phyloP scores from a whole-genome alignment of 495 filamentous ascomycete genomes.

The Rhizodiscina lignyota region DNA sequence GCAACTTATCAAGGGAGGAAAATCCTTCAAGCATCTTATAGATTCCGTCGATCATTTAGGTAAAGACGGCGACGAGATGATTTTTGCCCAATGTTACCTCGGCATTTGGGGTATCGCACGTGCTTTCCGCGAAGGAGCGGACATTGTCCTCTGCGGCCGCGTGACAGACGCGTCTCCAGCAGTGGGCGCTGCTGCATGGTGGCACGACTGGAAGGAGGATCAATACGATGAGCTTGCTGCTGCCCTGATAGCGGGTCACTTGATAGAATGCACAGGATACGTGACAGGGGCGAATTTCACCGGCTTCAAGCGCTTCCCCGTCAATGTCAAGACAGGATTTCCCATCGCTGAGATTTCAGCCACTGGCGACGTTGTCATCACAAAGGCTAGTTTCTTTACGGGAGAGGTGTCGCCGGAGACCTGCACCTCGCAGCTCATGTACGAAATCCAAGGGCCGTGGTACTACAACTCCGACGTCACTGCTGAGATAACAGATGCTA shows the following conservation, averaged over 20 bases:
- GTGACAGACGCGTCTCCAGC: conserved; percentile 38
- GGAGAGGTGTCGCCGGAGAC: conserved; percentile 30
- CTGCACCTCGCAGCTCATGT: conserved; percentile 36
- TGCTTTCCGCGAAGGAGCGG: conserved; percentile 32
- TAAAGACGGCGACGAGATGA: neutral
- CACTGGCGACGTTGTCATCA: conserved; percentile 28
- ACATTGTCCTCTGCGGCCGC: conserved; percentile 41
- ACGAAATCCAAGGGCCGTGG: conserved; percentile 42
- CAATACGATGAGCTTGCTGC: conserved; percentile 33
- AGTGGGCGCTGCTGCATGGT: conserved; percentile 34
- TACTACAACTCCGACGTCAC: conserved; percentile 43
- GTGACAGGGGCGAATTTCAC: conserved; percentile 40
- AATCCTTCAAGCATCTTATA: neutral
- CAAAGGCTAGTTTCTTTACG: conserved; percentile 17
- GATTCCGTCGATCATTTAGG: neutral
- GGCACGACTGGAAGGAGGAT: conserved; percentile 27
- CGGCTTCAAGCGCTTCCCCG: conserved; percentile 32
- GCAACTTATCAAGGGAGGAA: neutral
- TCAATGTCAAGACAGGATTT: conserved; percentile 32
- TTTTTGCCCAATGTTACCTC: conserved; percentile 22
- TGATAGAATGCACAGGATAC: conserved; percentile 40
- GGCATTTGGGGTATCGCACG: conserved; percentile 33
- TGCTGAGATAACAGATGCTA: conserved; percentile 30
- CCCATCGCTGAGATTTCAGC: conserved; percentile 39
- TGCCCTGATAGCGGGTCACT: conserved; percentile 38